Conservation (phyloP, 805 yeast species). For the Myxozyma monticola region DNA sequence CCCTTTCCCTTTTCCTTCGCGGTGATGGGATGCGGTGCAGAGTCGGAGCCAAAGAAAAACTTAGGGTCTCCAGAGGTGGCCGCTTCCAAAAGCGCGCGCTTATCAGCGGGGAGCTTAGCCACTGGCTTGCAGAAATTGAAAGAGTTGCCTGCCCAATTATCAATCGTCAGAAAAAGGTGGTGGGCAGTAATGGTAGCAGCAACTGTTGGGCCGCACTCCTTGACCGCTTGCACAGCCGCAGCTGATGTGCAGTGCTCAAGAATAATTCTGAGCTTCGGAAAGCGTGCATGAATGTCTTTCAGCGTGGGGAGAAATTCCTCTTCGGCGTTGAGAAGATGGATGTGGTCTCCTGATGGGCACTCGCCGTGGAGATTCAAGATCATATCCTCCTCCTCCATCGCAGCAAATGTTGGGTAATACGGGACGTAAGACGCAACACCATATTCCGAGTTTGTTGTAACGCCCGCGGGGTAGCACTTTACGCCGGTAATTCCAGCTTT, state of each 20-base stretch:
- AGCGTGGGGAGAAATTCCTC: conserved; percentile 88
- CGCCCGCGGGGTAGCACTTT: conserved; percentile 98
- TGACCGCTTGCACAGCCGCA: conserved; percentile 79
- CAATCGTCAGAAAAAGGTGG: conserved; percentile 83
- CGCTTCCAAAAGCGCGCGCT: conserved; percentile 76
- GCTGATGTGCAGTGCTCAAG: conserved; percentile 94
- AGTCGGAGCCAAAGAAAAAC: conserved; percentile 95
- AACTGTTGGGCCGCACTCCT: conserved; percentile 68
- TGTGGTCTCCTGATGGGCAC: conserved; percentile 75
- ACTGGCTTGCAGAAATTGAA: conserved; percentile 96
- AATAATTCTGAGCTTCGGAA: conserved; percentile 82
- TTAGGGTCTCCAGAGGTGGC: conserved; percentile 90
- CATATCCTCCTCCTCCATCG: conserved; percentile 75
- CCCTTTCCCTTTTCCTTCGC: conserved; percentile 75
- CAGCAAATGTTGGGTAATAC: conserved; percentile 86
- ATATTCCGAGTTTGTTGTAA: conserved; percentile 88
- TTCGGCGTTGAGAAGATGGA: conserved; percentile 93
- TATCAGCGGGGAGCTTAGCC: conserved; percentile 87
- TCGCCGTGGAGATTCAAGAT: conserved; percentile 94
- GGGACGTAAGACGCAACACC: conserved; percentile 91
- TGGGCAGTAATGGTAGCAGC: conserved; percentile 97
- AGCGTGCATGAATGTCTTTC: conserved; percentile 69
- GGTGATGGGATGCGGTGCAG: conserved; percentile 92
- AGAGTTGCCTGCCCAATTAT: conserved; percentile 96
- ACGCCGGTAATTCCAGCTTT: conserved; percentile 70